phyloP scores from a whole-genome alignment of 352 stramenopile genomes.

The Pythium brassicae region DNA sequence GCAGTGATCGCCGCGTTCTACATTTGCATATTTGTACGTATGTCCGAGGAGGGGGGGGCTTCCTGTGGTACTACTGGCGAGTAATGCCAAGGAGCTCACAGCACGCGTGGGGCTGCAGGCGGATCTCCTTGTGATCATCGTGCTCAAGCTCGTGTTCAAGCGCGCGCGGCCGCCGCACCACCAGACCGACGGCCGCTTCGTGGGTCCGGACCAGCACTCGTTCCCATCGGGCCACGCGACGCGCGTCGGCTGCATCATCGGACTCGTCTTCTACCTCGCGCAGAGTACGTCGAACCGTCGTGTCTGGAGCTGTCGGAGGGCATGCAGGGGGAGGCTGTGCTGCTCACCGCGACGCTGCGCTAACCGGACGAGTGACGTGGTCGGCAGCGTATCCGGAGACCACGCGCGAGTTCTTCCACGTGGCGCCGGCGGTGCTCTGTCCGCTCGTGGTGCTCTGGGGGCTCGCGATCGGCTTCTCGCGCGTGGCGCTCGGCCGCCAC shows the following conservation, averaged over 20 bases:
- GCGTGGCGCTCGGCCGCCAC: constrained; percentile 77
- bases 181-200: constrained; percentile 63
- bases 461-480: constrained; percentile 69
- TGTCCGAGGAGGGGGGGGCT: neutral
- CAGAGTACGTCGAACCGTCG: constrained; percentile 22
- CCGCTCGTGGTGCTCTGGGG: constrained; percentile 52
- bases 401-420: constrained; percentile 45
- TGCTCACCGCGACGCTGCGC: too few relatives aligned
- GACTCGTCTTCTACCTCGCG: constrained; percentile 54
- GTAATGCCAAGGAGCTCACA: neutral
- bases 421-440: constrained; percentile 34
- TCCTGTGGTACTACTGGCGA: neutral
- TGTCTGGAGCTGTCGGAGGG: neutral
- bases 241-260: constrained; percentile 67
- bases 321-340: too few relatives aligned
- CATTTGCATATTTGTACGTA: constrained; percentile 42
- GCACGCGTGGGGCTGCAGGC: constrained; percentile 20
- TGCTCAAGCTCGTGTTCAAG: constrained; percentile 74
- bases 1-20: constrained; percentile 36
- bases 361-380: neutral
- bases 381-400: constrained; percentile 30
- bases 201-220: constrained; percentile 80
- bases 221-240: constrained; percentile 84
- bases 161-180: constrained; percentile 73
- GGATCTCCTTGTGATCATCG: constrained; percentile 74